A percentile compares a stretch with the other conserved stretches of the same genome.
Evolutionary conservation across 2,329 filamentous ascomycete genomes (phyloP).

Genomic region (Venturia aucupariae): DNA sequence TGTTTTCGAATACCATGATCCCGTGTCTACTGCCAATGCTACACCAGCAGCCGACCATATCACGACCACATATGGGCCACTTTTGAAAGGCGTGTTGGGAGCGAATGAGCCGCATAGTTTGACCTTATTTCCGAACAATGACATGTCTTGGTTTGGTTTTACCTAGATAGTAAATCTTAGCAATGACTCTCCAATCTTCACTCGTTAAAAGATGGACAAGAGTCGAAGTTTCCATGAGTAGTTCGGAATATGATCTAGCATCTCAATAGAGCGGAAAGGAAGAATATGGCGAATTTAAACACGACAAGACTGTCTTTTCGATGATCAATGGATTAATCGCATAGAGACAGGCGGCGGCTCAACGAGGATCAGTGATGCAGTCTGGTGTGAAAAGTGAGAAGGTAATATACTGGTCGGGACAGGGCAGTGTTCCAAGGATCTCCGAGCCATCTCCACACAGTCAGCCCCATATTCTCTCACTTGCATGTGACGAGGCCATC

Average conservation of each 20-base stretch:
- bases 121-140: not conserved
- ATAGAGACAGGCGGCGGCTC: not conserved
- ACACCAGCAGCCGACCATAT: conserved; percentile 1
- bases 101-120: conserved; percentile 5
- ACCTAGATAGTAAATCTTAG: not conserved
- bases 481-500: no score
- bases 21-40: not conserved
- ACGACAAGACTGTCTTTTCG: not conserved
- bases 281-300: not conserved
- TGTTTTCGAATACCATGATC: conserved; percentile 10
- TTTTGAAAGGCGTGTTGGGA: not conserved
- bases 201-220: no score
- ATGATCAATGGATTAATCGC: not conserved
- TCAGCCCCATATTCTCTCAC: no score
- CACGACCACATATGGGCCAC: not conserved
- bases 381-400: no score
- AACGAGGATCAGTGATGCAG: not conserved
- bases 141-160: conserved; percentile 12
- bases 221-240: no score
- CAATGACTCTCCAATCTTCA: not conserved
- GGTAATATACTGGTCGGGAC: no score
- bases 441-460: no score
- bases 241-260: no score
- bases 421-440: no score
- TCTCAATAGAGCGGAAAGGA: no score